These are phyloP conservation scores for Ilyonectria destructans DNA, from an alignment of 2,329 filamentous ascomycete genomes.

Conservation along the genomic window DNA sequence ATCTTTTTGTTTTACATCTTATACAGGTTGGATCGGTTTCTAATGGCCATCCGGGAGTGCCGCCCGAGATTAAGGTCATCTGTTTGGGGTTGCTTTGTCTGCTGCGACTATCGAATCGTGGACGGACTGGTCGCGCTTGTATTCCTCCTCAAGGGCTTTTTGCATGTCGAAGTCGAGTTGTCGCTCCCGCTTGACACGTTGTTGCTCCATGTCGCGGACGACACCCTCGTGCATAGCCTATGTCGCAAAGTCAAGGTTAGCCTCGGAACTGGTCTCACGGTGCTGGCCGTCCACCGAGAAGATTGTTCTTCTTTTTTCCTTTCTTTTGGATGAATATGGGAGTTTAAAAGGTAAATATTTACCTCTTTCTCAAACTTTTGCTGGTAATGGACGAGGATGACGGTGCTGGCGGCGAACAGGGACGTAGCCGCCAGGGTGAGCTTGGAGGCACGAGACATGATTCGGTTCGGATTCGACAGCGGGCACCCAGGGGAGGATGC, in stretches of 20 bases:
- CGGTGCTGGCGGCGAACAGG: constrained; percentile 81
- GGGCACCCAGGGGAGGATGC: not conserved
- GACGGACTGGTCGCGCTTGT: constrained; percentile 90
- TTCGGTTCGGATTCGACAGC: constrained; percentile 56
- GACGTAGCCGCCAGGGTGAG: constrained; percentile 86
- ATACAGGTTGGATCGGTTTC: not conserved
- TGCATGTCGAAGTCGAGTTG: constrained; percentile 97
- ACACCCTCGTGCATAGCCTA: constrained; percentile 98
- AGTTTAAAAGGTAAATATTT: constrained; percentile 53
- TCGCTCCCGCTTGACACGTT: constrained; percentile 90
- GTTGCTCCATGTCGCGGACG: constrained; percentile 94
- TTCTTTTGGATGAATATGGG: not conserved
- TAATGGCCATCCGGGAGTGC: not conserved
- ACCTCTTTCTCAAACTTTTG: constrained; percentile 89
- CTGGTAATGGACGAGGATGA: constrained; percentile 90
- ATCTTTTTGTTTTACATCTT: constrained; percentile 23
- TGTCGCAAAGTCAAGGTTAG: constrained; percentile 26
- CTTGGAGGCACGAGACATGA: constrained; percentile 96
- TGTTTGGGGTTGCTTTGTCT: constrained; percentile 44
- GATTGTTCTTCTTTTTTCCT: too few species aligned
- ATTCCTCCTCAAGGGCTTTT: constrained; percentile 86
- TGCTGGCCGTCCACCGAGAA: too few species aligned
- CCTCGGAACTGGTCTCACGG: not conserved
- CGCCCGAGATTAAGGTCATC: constrained; percentile 37
- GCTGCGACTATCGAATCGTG: constrained; percentile 57